Evolutionary conservation across 2,329 filamentous ascomycete species (phyloP), one percentile per base, ranked within the genome.

Genomic region (Diaporthe australafricana): DNA sequence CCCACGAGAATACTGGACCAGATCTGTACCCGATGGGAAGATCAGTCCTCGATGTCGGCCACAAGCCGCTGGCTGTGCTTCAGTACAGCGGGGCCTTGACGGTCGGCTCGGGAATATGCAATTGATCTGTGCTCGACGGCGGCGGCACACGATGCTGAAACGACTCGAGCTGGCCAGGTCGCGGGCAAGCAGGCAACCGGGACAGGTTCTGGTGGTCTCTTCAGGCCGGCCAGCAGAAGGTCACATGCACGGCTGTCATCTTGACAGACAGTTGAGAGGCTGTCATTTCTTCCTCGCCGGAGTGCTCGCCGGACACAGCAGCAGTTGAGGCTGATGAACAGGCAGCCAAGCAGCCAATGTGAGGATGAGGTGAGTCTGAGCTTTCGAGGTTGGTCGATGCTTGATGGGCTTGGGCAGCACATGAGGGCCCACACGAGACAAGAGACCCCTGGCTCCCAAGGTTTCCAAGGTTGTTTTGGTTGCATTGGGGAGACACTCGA

Each of bases 381-480:
- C 22, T 60, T 30, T 60, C 8, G 8, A 32, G 27, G 42, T 25
- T 12, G 40, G 27, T 40, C 45, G 42, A 27, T 48, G 42, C 35
- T 27, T 12, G 57, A 25, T 48, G 25, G 27, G 42, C 12, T 38
- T 32, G 57, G 55, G 55, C 27, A 48, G 42, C 60, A 27, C n/a
- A 65, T 65, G 42, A 65, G 45, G 45, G 22, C 50, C 45, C 45
- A 38, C 60, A 65, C 45, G 60, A 65, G 60, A 63, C 60, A 48
- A 20, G 25, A 14, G 25, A 25, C 27, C 57, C 42, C 60, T 25
- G 42, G 60, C 42, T 63, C 56, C 38, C 56, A 40, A 16, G 38
- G 38, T 45, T 60, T 16, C 38, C 20, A 32, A 17, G 56, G 30
- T 32, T 60, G 52, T n/a, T 35, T 55, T 55, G 52, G 50, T 63